phyloP scores from a whole-genome alignment of 768 basidiomycete species.

The Lactifluus volemus region DNA sequence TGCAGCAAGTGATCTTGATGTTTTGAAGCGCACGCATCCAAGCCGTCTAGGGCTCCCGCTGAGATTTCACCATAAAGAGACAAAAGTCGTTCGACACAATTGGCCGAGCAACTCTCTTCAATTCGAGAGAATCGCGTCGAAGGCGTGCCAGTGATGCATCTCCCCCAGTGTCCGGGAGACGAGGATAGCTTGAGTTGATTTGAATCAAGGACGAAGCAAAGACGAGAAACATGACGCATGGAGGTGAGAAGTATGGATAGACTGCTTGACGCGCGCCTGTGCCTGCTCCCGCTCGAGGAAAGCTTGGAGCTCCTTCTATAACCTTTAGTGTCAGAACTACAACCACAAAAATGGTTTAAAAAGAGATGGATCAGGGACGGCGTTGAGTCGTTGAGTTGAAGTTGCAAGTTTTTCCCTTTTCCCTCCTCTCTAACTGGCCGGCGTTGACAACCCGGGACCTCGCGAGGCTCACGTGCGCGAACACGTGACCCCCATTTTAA shows the following conservation, averaged over 20 bases:
- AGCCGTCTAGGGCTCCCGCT: slow-evolving; percentile 17
- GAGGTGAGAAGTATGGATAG: slow-evolving; percentile 72
- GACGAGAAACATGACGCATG: slow-evolving; percentile 85
- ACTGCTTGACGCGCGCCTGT: slow-evolving; percentile 58
- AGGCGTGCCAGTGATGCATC: slow-evolving; percentile 75
- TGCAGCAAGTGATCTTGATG: neutral
- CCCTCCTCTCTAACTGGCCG: too few species aligned
- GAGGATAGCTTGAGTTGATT: too few species aligned
- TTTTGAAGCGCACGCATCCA: slow-evolving; percentile 20
- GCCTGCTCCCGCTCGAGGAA: slow-evolving; percentile 82
- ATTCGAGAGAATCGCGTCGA: slow-evolving; percentile 68
- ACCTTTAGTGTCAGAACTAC: too few species aligned
- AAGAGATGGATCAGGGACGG: too few species aligned
- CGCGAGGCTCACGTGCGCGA: too few species aligned
- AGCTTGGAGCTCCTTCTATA: slow-evolving; percentile 69
- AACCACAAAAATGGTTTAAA: too few species aligned
- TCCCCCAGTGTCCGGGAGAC: slow-evolving; percentile 23
- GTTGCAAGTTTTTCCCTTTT: too few species aligned
- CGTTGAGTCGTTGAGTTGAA: too few species aligned
- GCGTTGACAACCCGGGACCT: too few species aligned
- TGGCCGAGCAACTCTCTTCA: slow-evolving; percentile 75
- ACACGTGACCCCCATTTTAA: too few species aligned
- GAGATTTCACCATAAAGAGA: slow-evolving; percentile 63
- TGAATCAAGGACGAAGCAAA: too few species aligned
- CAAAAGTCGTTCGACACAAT: slow-evolving; percentile 89